Evolutionary conservation across 495 filamentous ascomycete species (phyloP), one percentile per base, ranked within the genome.

Genomic region (Neurospora africana): DNA sequence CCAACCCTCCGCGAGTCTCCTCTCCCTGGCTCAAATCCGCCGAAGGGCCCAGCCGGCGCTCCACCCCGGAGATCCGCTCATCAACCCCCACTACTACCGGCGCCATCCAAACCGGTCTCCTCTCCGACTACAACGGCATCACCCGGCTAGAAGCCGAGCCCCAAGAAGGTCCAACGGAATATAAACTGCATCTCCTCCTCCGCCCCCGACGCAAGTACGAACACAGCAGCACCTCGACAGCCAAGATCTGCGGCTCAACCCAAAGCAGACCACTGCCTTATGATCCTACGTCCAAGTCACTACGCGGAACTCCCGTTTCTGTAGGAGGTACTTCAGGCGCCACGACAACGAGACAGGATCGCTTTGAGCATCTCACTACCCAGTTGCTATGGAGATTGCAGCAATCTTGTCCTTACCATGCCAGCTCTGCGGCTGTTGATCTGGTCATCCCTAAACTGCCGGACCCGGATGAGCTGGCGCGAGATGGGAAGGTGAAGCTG

Each of bases 311-410:
- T 17, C 77, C 81, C 7, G 67, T 44, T 6, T 61, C 44, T 4
- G 72, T 74, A 2, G 76, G 74, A 19, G 69, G 72, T 10, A 75
- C 78, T 23, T 75, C 85, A 17, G 79, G 83, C 36, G 86, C 87
- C 19, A 86, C 78, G 58, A 86, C 89, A 71, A 90, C 88, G 41
- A 89, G 92, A 37, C 93, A 97, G 81, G 89, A 93, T 74, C 87
- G 95, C 38, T 84, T 98, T 19, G 91, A 97, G 73, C 93, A 96
- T 74, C 82, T 99, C 73, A 98, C 95, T 0, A 99, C 95, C 0
- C 95, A 99, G 82, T 84, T 99, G 30, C 82, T 98, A 33, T 99
- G 95, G 95, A 88, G 95, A 53, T 82, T 99, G 68, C 94, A 98
- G 81, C 95, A 98, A 81, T 97, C 94, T 5, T 96, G 92, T 21